phyloP scores from a whole-genome alignment of 148 eudicot genomes.

The Chenopodium formosanum region DNA sequence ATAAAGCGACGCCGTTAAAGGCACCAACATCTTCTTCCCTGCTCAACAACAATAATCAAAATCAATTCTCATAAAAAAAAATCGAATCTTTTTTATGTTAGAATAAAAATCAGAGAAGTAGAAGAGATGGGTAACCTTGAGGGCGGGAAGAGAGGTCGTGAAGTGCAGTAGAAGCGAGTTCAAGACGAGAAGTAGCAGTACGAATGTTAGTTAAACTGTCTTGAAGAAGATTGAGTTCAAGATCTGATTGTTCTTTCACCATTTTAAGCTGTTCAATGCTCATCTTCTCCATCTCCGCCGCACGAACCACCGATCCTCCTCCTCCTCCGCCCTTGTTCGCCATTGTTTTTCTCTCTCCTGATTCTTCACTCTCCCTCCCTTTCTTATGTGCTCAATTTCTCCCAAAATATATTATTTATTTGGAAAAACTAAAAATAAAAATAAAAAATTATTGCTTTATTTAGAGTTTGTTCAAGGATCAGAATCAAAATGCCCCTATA shows the following conservation, averaged over 20 bases:
- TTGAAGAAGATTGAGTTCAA: constrained; percentile 78
- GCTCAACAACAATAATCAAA: background rate
- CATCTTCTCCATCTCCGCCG: constrained; percentile 71
- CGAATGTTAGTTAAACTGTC: constrained; percentile 92
- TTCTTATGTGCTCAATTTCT: background rate
- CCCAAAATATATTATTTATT: no score
- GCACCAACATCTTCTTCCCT: constrained; percentile 89
- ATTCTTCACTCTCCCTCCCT: background rate
- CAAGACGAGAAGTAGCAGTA: constrained; percentile 85
- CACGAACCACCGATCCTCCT: constrained; percentile 18
- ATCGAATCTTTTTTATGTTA: background rate
- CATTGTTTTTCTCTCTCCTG: constrained; percentile 13
- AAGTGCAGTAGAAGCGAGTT: constrained; percentile 72
- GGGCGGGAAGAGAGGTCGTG: constrained; percentile 85
- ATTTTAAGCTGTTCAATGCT: constrained; percentile 74
- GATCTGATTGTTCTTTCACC: constrained; percentile 76
- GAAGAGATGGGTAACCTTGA: constrained; percentile 36
- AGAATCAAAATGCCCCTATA: constrained; percentile 31
- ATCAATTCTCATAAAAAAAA: background rate
- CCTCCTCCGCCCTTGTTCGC: constrained; percentile 9
- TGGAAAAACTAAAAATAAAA: no score
- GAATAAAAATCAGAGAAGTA: background rate
- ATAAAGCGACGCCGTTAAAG: constrained; percentile 88
- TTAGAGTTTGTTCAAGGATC: no score
- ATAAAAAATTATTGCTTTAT: no score